Percentiles rank a stretch among this genome's conserved stretches.
Evolutionary conservation across 345 rosid species (phyloP).

Genomic region (Combretum micranthum): DNA sequence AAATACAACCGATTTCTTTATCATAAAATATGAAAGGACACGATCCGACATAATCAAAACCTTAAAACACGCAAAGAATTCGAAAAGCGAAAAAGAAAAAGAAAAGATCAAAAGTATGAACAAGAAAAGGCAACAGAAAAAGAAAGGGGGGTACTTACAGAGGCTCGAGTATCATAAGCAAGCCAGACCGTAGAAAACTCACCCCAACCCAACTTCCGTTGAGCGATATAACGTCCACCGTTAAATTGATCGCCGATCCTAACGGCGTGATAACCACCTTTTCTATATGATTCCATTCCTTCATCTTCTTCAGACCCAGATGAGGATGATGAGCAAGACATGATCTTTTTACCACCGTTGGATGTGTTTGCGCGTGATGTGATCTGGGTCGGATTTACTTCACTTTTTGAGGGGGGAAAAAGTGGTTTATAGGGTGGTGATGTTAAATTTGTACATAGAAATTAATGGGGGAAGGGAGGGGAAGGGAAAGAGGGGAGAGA

Average conservation of each 20-base stretch:
- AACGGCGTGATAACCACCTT: conserved; percentile 98
- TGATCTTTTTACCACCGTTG: conserved; percentile 7
- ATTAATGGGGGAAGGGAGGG: too few species aligned
- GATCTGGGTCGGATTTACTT: too few species aligned
- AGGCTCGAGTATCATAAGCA: conserved; percentile 75
- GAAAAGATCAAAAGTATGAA: background rate
- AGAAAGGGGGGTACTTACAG: conserved; percentile 41
- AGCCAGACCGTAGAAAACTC: conserved; percentile 99
- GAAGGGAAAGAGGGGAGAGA: too few species aligned
- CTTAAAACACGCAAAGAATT: conserved; percentile 4
- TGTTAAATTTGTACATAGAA: too few species aligned
- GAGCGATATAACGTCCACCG: conserved; percentile 87
- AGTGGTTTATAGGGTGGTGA: too few species aligned
- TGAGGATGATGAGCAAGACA: conserved; percentile 77
- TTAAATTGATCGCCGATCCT: conserved; percentile 85
- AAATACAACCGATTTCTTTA: background rate
- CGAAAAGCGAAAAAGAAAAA: background rate
- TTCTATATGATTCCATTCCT: conserved; percentile 85
- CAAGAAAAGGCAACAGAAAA: conserved; percentile 3
- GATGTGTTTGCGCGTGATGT: too few species aligned
- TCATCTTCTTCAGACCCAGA: conserved; percentile 96
- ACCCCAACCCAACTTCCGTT: conserved; percentile 99
- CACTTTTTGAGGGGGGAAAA: too few species aligned
- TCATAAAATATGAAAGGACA: background rate
- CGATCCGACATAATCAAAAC: background rate